Evolutionary conservation across 805 yeast species (phyloP).

Genomic region (Kazachstania martiniae): DNA sequence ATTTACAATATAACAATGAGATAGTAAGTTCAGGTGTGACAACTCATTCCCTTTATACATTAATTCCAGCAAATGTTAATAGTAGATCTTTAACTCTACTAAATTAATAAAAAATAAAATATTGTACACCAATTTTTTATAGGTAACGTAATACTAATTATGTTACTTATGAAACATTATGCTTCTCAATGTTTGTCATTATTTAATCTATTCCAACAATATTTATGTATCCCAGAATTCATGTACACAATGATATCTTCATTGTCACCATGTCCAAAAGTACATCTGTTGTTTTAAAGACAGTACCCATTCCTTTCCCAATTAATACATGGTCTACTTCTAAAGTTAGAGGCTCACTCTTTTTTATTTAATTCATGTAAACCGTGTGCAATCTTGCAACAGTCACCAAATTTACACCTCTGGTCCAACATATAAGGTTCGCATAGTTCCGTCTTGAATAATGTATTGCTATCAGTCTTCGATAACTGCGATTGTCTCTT

Average conservation of each 20-base stretch:
- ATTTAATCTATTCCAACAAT: background rate
- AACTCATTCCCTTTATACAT: no score
- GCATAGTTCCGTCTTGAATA: conserved; percentile 85
- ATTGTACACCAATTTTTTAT: background rate
- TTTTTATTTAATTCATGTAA: conserved; percentile 57
- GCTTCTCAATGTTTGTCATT: background rate
- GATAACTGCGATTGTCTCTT: background rate
- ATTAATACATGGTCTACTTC: conserved; percentile 80
- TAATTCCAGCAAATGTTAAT: no score
- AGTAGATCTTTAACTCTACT: no score
- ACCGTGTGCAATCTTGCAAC: conserved; percentile 93
- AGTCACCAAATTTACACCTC: conserved; percentile 72
- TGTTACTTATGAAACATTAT: no score
- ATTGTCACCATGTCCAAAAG: conserved; percentile 64
- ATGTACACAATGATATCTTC: conserved; percentile 15
- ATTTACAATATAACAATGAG: no score
- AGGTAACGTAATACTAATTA: no score
- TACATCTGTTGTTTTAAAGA: conserved; percentile 80
- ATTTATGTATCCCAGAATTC: conserved; percentile 8
- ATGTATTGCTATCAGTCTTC: conserved; percentile 8
- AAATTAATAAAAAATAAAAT: no score
- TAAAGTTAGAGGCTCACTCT: conserved; percentile 62
- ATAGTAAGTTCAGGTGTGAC: no score
- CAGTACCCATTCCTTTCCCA: conserved; percentile 74
- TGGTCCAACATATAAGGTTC: conserved; percentile 58